A percentile compares a stretch with the other conserved stretches of the same genome.
Conservation (phyloP, 441 rosid genomes). For the Mallotus japonicus region DNA sequence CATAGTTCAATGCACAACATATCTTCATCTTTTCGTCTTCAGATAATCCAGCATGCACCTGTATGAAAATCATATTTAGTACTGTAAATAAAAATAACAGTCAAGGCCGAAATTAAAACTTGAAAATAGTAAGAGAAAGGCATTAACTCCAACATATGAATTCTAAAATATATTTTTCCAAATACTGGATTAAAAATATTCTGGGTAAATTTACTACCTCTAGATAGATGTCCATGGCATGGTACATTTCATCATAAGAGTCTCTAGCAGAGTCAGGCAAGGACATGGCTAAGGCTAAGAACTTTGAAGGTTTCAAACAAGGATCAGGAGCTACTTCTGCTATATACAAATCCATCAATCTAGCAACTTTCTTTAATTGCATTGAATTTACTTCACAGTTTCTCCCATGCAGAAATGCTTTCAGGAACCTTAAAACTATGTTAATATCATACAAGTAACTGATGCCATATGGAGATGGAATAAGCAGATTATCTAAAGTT, state of each 20-base stretch:
- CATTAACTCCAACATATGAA: too few species aligned
- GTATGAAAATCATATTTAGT: constrained; percentile 1
- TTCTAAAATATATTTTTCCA: background rate
- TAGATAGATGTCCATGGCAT: constrained; percentile 66
- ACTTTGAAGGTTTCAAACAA: constrained; percentile 58
- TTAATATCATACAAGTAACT: constrained; percentile 61
- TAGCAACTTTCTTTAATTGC: constrained; percentile 51
- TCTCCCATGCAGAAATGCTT: constrained; percentile 49
- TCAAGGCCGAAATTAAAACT: too few species aligned
- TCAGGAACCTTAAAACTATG: constrained; percentile 57
- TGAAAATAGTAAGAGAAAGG: too few species aligned
- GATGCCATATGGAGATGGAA: constrained; percentile 60
- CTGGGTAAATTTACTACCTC: constrained; percentile 45
- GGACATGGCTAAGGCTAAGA: constrained; percentile 49
- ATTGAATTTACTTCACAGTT: constrained; percentile 25
- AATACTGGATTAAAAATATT: background rate
- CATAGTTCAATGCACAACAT: constrained; percentile 48
- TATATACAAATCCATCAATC: constrained; percentile 65
- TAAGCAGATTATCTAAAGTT: constrained; percentile 68
- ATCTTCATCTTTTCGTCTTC: constrained; percentile 62
- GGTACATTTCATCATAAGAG: constrained; percentile 54
- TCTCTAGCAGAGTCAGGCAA: constrained; percentile 72
- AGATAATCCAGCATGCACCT: constrained; percentile 68
- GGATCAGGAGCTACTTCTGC: constrained; percentile 93
- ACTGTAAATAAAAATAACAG: too few species aligned